Evolutionary conservation across 2,329 filamentous ascomycete species (phyloP), one percentile per base, ranked within the genome.

Genomic region (Knufia fluminis): DNA sequence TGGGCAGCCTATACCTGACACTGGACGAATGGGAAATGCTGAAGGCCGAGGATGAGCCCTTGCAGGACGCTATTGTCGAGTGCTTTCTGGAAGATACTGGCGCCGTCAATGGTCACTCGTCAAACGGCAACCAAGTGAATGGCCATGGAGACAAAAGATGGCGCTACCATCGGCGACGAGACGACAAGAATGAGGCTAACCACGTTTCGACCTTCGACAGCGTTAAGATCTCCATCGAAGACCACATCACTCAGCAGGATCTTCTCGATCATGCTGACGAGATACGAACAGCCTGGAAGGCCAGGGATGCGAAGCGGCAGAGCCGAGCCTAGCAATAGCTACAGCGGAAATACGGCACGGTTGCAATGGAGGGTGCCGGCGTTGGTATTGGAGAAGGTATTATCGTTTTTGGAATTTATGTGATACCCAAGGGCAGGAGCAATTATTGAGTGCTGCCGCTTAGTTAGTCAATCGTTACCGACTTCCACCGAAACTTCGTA

Each of bases 141-240:
- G 47, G 36, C 8, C 10, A 26, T 19, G 46, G 8, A 12, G 16
- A 6, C 3, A 50, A 48, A 35, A 39, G 56, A 16, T 98, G 92
- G 92, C 80, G 89, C 51, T 86, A 87, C 65, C 83, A 92, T 59
- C 82, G 90, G 24, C 91, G 96, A 67, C 78, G 92, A 46, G 90
- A 97, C 61, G 92, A 98, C 67, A 98, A 98, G 70, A 73, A 75
- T 23, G 85, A 95, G 57, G 89, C 86, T 0, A 98, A 98, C 61
- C 90, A 97, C 67, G 83, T 86, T 52, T 82, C 73, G 16, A 91
- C 86, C 0, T 87, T 96, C 1, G 74, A 82, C 22, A 94, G 85
- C 63, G 92, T 98, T 3, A 76, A 96, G 52, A 83, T 91, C 56
- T 94, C 87, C 66, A 97, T 98, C 59, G 77, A 81, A 53, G 88